phyloP scores from a whole-genome alignment of 768 basidiomycete species.

The Suillus variegatus region DNA sequence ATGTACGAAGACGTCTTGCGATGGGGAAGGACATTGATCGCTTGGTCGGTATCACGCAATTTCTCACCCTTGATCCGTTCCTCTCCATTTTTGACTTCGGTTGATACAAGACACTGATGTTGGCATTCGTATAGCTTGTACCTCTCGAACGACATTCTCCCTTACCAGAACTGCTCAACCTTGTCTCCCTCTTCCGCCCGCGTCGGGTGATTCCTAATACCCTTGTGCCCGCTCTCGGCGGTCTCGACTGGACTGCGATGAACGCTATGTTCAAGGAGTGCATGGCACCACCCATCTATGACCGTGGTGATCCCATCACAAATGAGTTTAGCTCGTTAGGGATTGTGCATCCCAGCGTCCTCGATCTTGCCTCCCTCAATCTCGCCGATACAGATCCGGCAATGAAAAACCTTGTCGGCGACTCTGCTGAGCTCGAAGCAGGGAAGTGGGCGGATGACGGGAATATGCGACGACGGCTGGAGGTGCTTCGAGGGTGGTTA shows the following conservation, averaged over 20 bases:
- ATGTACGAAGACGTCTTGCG: conserved; percentile 43
- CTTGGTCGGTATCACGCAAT: conserved; percentile 51
- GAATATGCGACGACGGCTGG: conserved; percentile 44
- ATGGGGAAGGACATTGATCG: conserved; percentile 52
- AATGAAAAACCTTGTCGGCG: conserved; percentile 67
- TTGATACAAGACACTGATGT: neutral
- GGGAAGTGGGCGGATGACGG: conserved; percentile 57
- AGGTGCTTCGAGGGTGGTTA: conserved; percentile 46
- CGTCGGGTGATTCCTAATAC: conserved; percentile 80
- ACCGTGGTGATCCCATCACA: neutral
- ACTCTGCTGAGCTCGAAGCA: conserved; percentile 46
- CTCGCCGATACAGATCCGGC: conserved; percentile 47
- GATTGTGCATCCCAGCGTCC: conserved; percentile 11
- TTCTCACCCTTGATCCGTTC: neutral
- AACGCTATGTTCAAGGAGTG: conserved; percentile 65
- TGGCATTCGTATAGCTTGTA: conserved; percentile 53
- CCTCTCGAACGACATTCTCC: conserved; percentile 88
- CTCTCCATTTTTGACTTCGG: neutral
- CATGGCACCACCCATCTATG: conserved; percentile 31
- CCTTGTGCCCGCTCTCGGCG: conserved; percentile 48
- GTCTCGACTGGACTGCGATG: conserved; percentile 75
- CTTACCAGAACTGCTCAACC: conserved; percentile 78
- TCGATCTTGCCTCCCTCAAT: conserved; percentile 10
- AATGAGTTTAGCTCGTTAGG: conserved; percentile 11
- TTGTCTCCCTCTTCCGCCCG: conserved; percentile 84